Conservation (phyloP, 164 flowering plant species). For the Macadamia tetraphylla region DNA sequence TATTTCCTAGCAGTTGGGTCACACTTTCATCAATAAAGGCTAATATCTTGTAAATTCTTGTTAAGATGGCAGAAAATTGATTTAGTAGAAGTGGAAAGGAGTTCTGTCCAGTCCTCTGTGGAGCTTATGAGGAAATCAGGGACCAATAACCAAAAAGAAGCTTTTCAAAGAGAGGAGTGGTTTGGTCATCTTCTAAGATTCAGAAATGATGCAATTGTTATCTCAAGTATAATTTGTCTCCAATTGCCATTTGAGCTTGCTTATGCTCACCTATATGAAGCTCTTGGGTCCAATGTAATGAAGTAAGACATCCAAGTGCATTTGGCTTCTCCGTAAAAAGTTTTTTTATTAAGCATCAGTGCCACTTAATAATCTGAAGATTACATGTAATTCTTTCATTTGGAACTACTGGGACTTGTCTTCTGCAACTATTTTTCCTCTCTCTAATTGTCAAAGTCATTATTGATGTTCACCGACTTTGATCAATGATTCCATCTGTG, state of each 20-base stretch:
- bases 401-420: too few relatives aligned
- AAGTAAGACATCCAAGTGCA: constrained; percentile 41
- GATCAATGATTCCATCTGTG: too few relatives aligned
- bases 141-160: constrained; percentile 37
- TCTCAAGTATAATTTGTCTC: constrained; percentile 79
- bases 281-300: constrained; percentile 40
- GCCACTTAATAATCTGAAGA: too few relatives aligned
- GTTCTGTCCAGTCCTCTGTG: constrained; percentile 32
- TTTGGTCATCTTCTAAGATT: constrained; percentile 61
- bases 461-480: too few relatives aligned
- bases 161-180: constrained; percentile 80
- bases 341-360: too few relatives aligned
- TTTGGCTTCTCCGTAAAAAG: background rate
- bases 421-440: too few relatives aligned
- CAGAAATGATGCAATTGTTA: constrained; percentile 77
- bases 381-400: too few relatives aligned
- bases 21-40: background rate
- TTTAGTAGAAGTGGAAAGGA: constrained; percentile 33
- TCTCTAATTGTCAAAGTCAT: too few relatives aligned
- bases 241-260: constrained; percentile 96
- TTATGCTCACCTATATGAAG: constrained; percentile 88
- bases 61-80: constrained; percentile 64
- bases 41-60: constrained; percentile 4
- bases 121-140: constrained; percentile 38
- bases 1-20: background rate